Percentiles rank a stretch among this genome's conserved stretches.
These are phyloP conservation scores for Emergomyces orientalis DNA, from an alignment of 2,329 filamentous ascomycete genomes.

Conservation along the genomic window DNA sequence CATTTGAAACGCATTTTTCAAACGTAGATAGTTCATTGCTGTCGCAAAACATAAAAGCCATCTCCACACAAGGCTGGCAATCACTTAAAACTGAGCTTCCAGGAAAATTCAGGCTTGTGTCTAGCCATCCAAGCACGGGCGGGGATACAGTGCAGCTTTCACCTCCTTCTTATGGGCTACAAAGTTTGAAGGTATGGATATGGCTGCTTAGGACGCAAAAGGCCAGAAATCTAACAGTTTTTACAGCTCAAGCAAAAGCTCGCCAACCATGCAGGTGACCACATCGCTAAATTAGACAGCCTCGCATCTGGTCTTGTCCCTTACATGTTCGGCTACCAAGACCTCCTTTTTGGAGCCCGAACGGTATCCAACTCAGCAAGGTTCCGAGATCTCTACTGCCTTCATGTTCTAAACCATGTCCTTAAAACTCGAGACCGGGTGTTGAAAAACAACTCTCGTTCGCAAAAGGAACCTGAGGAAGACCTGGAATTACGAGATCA, in stretches of 20 bases:
- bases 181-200: slow-evolving; percentile 29
- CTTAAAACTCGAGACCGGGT: slow-evolving; percentile 88
- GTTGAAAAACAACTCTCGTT: slow-evolving; percentile 79
- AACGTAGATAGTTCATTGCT: slow-evolving; percentile 55
- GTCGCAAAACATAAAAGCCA: slow-evolving; percentile 41
- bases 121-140: slow-evolving; percentile 24
- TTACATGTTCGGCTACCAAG: slow-evolving; percentile 70
- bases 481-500: slow-evolving; percentile 78
- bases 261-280: slow-evolving; percentile 44
- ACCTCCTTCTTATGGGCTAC: slow-evolving; percentile 24
- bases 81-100: slow-evolving; percentile 31
- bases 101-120: slow-evolving; percentile 26
- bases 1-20: slow-evolving; percentile 74
- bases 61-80: slow-evolving; percentile 42
- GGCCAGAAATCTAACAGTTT: slow-evolving; percentile 27
- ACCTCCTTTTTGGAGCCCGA: slow-evolving; percentile 67
- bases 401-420: slow-evolving; percentile 86
- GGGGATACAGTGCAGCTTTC: slow-evolving; percentile 21
- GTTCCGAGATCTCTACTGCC: slow-evolving; percentile 61
- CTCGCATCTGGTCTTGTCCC: slow-evolving; percentile 59
- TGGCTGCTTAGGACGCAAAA: neutral
- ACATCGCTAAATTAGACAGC: slow-evolving; percentile 49
- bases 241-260: slow-evolving; percentile 61
- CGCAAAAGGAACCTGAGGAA: slow-evolving; percentile 56
- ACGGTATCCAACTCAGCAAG: slow-evolving; percentile 58